Evolutionary conservation across 2,329 filamentous ascomycete species (phyloP).

Genomic region (Tolypocladium tropicale): DNA sequence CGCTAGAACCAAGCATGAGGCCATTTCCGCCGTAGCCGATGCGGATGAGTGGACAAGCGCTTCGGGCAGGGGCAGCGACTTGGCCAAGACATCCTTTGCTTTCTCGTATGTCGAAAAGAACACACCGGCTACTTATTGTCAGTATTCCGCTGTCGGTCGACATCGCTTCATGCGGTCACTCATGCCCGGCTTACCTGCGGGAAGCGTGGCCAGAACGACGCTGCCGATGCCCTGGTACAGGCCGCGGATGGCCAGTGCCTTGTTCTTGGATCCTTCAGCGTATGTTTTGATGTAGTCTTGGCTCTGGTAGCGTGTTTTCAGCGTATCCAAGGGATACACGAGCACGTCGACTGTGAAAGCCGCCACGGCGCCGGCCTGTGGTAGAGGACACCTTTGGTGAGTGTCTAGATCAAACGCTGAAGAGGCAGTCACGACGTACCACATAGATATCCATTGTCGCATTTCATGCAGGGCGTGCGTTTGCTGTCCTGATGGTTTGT

Average conservation of each 20-base stretch:
- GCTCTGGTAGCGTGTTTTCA: constrained; percentile 80
- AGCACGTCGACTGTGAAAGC: constrained; percentile 80
- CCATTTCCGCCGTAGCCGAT: constrained; percentile 69
- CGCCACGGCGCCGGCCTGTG: constrained; percentile 70
- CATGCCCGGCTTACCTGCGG: constrained; percentile 51
- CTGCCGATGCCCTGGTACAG: constrained; percentile 83
- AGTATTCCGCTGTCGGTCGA: background rate
- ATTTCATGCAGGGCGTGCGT: background rate
- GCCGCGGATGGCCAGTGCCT: constrained; percentile 52
- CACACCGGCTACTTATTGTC: constrained; percentile 49
- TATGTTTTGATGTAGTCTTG: constrained; percentile 63
- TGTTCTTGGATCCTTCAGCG: constrained; percentile 42
- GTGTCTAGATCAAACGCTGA: background rate
- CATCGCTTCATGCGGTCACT: background rate
- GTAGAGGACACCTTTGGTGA: background rate
- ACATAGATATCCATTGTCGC: constrained; percentile 20
- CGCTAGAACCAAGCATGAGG: constrained; percentile 77
- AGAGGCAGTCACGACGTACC: constrained; percentile 8
- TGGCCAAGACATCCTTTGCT: constrained; percentile 53
- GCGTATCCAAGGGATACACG: constrained; percentile 79
- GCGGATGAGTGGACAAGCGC: constrained; percentile 63
- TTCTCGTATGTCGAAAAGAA: constrained; percentile 90
- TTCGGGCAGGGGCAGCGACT: constrained; percentile 46
- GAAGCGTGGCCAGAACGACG: constrained; percentile 76
- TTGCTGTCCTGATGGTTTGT: background rate